Evolutionary conservation across 306 rosid species (phyloP).

Genomic region (Cyamopsis tetragonoloba): DNA sequence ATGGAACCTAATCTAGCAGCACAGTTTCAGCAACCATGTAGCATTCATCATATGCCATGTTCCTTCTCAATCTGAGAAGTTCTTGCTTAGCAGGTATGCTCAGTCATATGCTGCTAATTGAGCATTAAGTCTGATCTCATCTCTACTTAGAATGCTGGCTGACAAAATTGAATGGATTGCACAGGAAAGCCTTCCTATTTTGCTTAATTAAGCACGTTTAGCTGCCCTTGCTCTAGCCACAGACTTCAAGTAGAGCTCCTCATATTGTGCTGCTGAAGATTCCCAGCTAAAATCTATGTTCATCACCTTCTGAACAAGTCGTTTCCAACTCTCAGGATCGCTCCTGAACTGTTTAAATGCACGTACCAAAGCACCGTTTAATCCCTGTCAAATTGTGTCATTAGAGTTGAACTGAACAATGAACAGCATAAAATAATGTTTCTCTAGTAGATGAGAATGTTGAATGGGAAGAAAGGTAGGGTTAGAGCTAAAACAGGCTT

Average conservation of each 20-base stretch:
- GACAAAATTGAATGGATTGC: slow-evolving; percentile 1
- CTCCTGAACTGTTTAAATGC: slow-evolving; percentile 51
- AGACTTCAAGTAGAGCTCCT: slow-evolving; percentile 65
- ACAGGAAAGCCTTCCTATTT: slow-evolving; percentile 2
- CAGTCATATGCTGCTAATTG: background rate
- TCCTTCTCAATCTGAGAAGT: slow-evolving; percentile 22
- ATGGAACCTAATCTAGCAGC: slow-evolving; percentile 20
- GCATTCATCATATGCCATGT: slow-evolving; percentile 13
- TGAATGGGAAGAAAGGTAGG: background rate
- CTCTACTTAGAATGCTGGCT: background rate
- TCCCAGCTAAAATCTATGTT: slow-evolving; percentile 92
- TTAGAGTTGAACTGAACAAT: slow-evolving; percentile 11
- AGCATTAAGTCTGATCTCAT: slow-evolving; percentile 16
- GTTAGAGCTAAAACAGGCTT: background rate
- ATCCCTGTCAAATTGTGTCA: slow-evolving; percentile 42
- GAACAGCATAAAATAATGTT: background rate
- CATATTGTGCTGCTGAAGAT: slow-evolving; percentile 78
- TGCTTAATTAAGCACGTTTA: slow-evolving; percentile 29
- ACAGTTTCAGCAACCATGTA: slow-evolving; percentile 25
- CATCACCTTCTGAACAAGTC: slow-evolving; percentile 85
- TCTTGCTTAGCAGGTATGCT: slow-evolving; percentile 11
- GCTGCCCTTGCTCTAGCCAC: slow-evolving; percentile 63
- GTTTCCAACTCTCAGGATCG: slow-evolving; percentile 61
- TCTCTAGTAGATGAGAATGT: background rate
- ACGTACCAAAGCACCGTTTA: slow-evolving; percentile 63